Evolutionary conservation across 2,329 filamentous ascomycete genomes (phyloP).

Genomic region (Colletotrichum ledebouriae): DNA sequence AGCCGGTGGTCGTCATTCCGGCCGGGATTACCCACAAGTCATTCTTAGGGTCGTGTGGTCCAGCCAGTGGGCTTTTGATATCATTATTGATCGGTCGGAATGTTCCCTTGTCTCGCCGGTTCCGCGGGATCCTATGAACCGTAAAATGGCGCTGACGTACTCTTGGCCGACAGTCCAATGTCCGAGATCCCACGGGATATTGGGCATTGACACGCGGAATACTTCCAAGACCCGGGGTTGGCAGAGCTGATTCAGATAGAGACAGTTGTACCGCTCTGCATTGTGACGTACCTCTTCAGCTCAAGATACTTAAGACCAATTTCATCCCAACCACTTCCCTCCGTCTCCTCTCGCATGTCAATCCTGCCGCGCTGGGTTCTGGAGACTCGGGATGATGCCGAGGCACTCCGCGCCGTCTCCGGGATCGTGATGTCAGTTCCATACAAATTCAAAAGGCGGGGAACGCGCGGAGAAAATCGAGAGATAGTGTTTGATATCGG

Average conservation of each 20-base stretch:
- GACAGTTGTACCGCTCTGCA: background rate
- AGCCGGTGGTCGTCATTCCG: constrained; percentile 5
- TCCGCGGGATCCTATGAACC: constrained; percentile 11
- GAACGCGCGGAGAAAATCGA: constrained; percentile 38
- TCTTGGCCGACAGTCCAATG: constrained; percentile 15
- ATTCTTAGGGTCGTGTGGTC: background rate
- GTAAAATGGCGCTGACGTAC: constrained; percentile 19
- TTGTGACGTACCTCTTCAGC: background rate
- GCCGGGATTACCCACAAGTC: constrained; percentile 8
- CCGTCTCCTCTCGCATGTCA: background rate
- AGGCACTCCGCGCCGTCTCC: constrained; percentile 21
- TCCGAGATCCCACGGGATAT: constrained; percentile 21
- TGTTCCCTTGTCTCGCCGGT: constrained; percentile 22
- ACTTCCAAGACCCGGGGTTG: background rate
- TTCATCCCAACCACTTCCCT: background rate
- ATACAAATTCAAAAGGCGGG: constrained; percentile 27
- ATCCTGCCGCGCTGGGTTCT: background rate
- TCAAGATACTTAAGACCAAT: background rate
- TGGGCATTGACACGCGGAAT: background rate
- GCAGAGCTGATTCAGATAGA: constrained; percentile 1
- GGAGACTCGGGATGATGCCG: constrained; percentile 28
- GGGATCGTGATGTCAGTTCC: constrained; percentile 20
- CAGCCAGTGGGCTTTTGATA: constrained; percentile 2
- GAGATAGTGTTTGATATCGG: constrained; percentile 11
- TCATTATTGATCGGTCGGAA: constrained; percentile 1